Evolutionary conservation across 139 green algal species (phyloP), one percentile per base, ranked within the genome.

Genomic region (Pedinophyceae sp.): DNA sequence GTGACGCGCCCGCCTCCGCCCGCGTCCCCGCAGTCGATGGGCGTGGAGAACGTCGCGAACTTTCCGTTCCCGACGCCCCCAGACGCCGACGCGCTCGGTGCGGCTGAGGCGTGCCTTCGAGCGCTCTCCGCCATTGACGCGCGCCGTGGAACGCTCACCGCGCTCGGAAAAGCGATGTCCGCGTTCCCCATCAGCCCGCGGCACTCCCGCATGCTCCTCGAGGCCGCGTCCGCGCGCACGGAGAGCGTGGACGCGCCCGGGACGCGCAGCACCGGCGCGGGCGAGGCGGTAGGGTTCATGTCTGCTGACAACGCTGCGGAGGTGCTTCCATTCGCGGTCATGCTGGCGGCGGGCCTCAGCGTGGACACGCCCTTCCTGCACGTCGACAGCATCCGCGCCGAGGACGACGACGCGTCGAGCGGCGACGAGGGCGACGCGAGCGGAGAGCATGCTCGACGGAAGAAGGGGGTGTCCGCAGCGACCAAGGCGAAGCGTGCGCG

Each of bases 51-150:
- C 67, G 77, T 91, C 16, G 23, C 57, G 27, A 86, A 93, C 65
- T 96, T 96, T 67, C 88, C 88, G 2, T 95, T 95, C 66, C 87
- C 88, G 2, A 85, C 86, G 2, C 70, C 82, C 2, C 88, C 88
- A 2, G 70, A 87, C 17, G 16, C 52, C 2, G 52, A 49, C 0
- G 69, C 75, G 2, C 66, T 94, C 29, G 38, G n/a, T 0, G 58
- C 68, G 5, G 85, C 83, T 0, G 65, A 82, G 51, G 30, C 40
- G 7, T 78, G 67, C 55, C 75, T 94, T 23, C 15, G 15, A 23
- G 76, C 76, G 1, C 72, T 93, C 15, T 60, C 41, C 18, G 85
- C 83, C 16, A 58, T 88, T 40, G 54, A 70, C 13, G 41, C 59
- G 43, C 29, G 3, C 16, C 46, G 46, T 18, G 13, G 16, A n/a